Percentiles rank a stretch among this genome's conserved stretches.
Evolutionary conservation across 73 alveolate species (phyloP).

Genomic region (Blepharisma japonicum): DNA sequence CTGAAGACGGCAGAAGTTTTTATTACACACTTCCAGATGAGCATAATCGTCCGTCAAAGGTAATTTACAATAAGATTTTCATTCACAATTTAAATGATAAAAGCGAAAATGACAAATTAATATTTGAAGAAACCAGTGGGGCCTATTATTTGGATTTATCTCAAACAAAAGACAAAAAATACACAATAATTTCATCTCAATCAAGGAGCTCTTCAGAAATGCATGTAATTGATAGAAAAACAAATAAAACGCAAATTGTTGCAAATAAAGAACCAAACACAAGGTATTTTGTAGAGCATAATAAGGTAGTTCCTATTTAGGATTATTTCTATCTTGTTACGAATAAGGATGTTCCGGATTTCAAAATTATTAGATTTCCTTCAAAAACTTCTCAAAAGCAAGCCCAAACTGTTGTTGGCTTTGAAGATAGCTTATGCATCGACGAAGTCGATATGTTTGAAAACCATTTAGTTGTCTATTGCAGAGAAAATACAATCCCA

Average conservation of each 20-base stretch:
- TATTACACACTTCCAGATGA: conserved; percentile 29
- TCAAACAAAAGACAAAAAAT: conserved; percentile 50
- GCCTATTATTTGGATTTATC: conserved; percentile 43
- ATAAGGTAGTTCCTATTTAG: conserved; percentile 60
- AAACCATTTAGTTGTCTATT: conserved; percentile 66
- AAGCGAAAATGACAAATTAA: conserved; percentile 35
- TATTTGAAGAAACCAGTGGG: conserved; percentile 50
- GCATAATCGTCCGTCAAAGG: conserved; percentile 8
- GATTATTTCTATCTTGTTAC: conserved; percentile 56
- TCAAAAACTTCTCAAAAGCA: conserved; percentile 37
- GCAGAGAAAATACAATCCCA: conserved; percentile 56
- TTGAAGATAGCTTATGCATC: conserved; percentile 48
- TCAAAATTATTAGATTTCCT: conserved; percentile 43
- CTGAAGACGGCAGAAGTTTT: conserved; percentile 1
- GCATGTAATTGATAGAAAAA: conserved; percentile 51
- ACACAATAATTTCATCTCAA: conserved; percentile 32
- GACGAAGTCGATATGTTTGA: conserved; percentile 76
- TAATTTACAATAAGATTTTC: neutral
- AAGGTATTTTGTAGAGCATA: conserved; percentile 60
- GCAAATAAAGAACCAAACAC: conserved; percentile 43
- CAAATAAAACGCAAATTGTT: conserved; percentile 31
- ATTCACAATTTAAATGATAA: conserved; percentile 41
- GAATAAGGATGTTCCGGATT: conserved; percentile 53
- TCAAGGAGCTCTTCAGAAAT: conserved; percentile 53
- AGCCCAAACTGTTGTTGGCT: conserved; percentile 28